Evolutionary conservation across 352 stramenopile species (phyloP).

Genomic region (Blastocystis sp.): DNA sequence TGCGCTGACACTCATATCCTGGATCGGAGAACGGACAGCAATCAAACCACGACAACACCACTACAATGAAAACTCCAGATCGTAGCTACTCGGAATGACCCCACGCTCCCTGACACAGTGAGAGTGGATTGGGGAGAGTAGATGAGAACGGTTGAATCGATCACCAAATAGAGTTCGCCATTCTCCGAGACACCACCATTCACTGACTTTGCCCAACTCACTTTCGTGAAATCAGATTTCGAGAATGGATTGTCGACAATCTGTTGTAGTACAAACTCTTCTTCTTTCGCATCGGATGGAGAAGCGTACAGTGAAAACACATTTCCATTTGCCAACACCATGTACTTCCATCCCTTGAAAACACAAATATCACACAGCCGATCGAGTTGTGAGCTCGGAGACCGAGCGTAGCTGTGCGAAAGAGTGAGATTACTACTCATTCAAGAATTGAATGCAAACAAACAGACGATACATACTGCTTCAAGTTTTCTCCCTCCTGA

Average conservation of each 20-base stretch:
- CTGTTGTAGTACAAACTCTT: background rate
- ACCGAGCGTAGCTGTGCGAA: background rate
- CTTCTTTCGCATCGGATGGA: background rate
- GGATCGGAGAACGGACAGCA: background rate
- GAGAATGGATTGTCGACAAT: slow-evolving; percentile 12
- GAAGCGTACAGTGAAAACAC: background rate
- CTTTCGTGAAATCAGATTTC: background rate
- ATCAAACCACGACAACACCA: slow-evolving; percentile 35
- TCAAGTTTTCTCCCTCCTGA: slow-evolving; percentile 16
- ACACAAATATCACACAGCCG: slow-evolving; percentile 14
- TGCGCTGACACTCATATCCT: background rate
- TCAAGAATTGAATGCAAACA: background rate
- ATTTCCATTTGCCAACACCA: background rate
- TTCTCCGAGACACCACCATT: background rate
- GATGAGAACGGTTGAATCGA: background rate
- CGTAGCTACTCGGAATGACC: background rate
- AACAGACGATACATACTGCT: slow-evolving; percentile 2
- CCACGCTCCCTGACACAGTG: background rate
- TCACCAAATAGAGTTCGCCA: background rate
- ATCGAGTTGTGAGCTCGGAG: background rate
- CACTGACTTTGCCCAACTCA: slow-evolving; percentile 4
- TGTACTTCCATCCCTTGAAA: background rate
- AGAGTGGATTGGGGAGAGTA: background rate
- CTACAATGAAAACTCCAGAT: background rate
- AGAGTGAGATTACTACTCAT: background rate